A percentile compares a stretch with the other conserved stretches of the same genome.
These are phyloP conservation scores for Plasmodium berghei DNA, from an alignment of 169 alveolate genomes.

Conservation along the genomic window DNA sequence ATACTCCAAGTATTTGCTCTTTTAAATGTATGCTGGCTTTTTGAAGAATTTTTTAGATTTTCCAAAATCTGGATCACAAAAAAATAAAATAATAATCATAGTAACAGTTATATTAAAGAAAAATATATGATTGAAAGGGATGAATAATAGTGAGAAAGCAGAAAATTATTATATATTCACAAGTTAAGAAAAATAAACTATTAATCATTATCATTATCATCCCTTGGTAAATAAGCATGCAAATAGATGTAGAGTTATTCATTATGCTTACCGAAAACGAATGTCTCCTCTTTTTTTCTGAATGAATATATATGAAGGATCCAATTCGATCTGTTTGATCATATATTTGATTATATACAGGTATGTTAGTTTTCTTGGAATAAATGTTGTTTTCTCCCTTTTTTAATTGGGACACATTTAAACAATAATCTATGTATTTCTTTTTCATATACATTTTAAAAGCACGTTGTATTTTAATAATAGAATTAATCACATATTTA, in stretches of 20 bases:
- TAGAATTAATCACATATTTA: conserved; percentile 17
- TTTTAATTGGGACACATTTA: conserved; percentile 22
- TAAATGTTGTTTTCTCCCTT: conserved; percentile 9
- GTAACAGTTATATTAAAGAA: too few species aligned
- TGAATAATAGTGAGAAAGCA: not conserved
- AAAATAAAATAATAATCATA: not conserved
- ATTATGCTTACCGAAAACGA: conserved; percentile 42
- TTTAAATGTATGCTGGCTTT: conserved; percentile 4
- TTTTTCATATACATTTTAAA: conserved; percentile 53
- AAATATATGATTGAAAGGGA: not conserved
- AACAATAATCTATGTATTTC: conserved; percentile 44
- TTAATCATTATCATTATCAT: not conserved
- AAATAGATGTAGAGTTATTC: not conserved
- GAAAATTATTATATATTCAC: too few species aligned
- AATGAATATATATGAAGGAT: conserved; percentile 52
- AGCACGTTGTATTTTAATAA: conserved; percentile 63
- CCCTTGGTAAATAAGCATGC: not conserved
- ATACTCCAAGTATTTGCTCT: conserved; percentile 52
- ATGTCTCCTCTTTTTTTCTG: conserved; percentile 22
- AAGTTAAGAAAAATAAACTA: not conserved
- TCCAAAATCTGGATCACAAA: conserved; percentile 32
- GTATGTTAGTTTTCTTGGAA: not conserved
- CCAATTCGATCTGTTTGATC: conserved; percentile 36
- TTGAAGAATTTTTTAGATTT: not conserved
- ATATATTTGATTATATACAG: not conserved